Base-by-base conservation (phyloP, 2,329 filamentous ascomycete species). In the Pseudogymnoascus sp. region DNA sequence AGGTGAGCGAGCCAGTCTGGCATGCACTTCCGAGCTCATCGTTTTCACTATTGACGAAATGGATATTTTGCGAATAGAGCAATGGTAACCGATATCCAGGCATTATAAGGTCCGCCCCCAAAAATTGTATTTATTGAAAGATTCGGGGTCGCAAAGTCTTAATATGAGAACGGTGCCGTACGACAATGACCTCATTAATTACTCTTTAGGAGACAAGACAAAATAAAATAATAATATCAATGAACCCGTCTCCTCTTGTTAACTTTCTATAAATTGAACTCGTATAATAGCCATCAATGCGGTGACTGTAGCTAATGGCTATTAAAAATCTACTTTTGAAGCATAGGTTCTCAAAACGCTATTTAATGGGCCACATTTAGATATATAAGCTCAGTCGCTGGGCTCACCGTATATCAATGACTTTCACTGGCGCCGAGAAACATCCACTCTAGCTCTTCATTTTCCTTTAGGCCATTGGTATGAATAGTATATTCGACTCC, bases 401-500 rank as follows among this genome's bases (percentile, higher is more conserved):
- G 2, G 21, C 21, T 21, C 21, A 21, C 21, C 1, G 21, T 27
- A 45, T 45, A 45, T 45, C 25, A 45, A 25, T 13, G 21, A 45
- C 40, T 45, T 27, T 45, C 40, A 45, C 18, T 13, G 3, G 18
- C 40, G 5, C 40, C 40, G 5, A 45, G 40, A 10, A 45, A 45
- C 40, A 45, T 25, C 40, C 40, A 45, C 10, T 45, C 40, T 5
- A 45, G 18, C 40, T 45, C 18, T 25, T 45, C 40, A 2, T 45
- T 21, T 25, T 45, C 36, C 27, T 42, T 15, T 5, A 60, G 10
- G 29, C 60, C 60, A 12, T 27, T 29, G 9, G 39, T 29, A 58
- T 25, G 25, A 58, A 61, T 37, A 25, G 67, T 68, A 67, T 84
- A 81, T 64, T 80, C 79, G 68, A 87, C 85, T 0, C 82, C 83